Conservation (phyloP, 441 rosid species). For the Caryocar brasiliense region DNA sequence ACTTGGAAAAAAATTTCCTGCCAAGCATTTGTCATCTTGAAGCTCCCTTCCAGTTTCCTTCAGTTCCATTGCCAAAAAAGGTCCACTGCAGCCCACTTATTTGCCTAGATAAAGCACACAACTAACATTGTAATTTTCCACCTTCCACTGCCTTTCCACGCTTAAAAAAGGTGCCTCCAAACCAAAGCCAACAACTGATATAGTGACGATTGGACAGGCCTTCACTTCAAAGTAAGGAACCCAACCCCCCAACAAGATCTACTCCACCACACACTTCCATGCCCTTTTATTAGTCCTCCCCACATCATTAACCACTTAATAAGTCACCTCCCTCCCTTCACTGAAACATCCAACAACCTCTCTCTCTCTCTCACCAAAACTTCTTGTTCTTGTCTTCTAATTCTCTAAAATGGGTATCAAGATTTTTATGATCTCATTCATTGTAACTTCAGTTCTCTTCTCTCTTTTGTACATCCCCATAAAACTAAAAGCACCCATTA, state of each 20-base stretch:
- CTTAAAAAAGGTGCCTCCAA: too few species aligned
- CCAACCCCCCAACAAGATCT: not conserved
- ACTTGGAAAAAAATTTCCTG: too few species aligned
- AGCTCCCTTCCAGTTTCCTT: not conserved
- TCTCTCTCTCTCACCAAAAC: not conserved
- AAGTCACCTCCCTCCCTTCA: not conserved
- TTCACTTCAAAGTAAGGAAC: conserved; percentile 50
- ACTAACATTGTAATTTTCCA: conserved; percentile 9
- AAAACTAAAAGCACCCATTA: conserved; percentile 25
- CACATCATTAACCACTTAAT: conserved; percentile 5
- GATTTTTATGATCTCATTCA: conserved; percentile 44
- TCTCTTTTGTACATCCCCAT: conserved; percentile 40
- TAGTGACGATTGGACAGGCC: conserved; percentile 28
- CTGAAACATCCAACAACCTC: too few species aligned
- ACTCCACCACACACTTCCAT: conserved; percentile 27
- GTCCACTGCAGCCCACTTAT: not conserved
- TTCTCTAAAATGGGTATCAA: conserved; percentile 43
- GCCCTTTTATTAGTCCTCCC: conserved; percentile 4
- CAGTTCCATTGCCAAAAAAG: not conserved
- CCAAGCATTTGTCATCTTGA: not conserved
- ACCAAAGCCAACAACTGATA: not conserved
- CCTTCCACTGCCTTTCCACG: not conserved
- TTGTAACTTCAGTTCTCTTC: conserved; percentile 40
- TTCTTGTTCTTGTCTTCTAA: not conserved
- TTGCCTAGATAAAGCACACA: not conserved